phyloP scores from a whole-genome alignment of 805 yeast species.

The Starmerella tilneyi region DNA sequence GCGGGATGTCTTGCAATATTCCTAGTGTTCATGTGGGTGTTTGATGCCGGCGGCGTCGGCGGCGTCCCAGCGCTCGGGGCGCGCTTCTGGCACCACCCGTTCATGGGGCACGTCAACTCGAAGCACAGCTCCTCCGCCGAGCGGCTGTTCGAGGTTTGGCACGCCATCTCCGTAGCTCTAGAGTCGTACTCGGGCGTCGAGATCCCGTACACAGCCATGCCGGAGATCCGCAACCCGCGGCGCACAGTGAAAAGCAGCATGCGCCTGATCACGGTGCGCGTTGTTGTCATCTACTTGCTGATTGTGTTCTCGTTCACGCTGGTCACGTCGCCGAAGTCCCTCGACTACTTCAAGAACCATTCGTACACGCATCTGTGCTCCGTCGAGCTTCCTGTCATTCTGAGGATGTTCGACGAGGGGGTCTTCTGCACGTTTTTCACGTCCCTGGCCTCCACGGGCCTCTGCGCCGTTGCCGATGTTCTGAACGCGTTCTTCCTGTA shows the following conservation, averaged over 20 bases:
- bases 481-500: slow-evolving; percentile 15
- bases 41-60: slow-evolving; percentile 2
- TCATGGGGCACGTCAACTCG: background rate
- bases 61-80: background rate
- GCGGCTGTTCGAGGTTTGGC: slow-evolving; percentile 13
- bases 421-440: slow-evolving; percentile 15
- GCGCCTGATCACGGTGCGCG: slow-evolving; percentile 9
- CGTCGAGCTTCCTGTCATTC: background rate
- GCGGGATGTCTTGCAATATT: background rate
- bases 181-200: slow-evolving; percentile 15
- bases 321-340: slow-evolving; percentile 9
- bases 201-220: slow-evolving; percentile 18
- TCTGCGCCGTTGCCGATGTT: slow-evolving; percentile 11
- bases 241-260: slow-evolving; percentile 14
- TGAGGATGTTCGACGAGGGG: slow-evolving; percentile 11
- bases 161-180: slow-evolving; percentile 9
- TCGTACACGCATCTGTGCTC: background rate
- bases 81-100: slow-evolving; percentile 1
- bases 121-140: background rate
- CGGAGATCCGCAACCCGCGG: slow-evolving; percentile 24
- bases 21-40: slow-evolving; percentile 8
- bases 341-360: background rate
- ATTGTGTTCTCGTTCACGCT: slow-evolving; percentile 14
- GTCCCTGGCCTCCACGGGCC: slow-evolving; percentile 3
- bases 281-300: slow-evolving; percentile 10